Evolutionary conservation across 2,329 filamentous ascomycete species (phyloP).

Genomic region (Furcasterigmium furcatum): DNA sequence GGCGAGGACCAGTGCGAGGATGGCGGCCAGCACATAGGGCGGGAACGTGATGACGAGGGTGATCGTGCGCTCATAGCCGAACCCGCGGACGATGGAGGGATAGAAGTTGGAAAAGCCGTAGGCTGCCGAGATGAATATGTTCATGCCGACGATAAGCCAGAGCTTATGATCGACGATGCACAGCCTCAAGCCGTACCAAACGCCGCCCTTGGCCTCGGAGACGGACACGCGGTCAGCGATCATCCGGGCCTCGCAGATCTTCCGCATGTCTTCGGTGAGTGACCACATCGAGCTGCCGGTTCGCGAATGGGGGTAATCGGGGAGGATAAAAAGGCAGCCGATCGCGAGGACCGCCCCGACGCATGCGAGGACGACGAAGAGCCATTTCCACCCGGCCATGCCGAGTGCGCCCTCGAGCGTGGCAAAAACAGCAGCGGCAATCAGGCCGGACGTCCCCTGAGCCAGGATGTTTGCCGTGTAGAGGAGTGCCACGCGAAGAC

Average conservation of each 20-base stretch:
- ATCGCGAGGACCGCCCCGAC: too few species aligned
- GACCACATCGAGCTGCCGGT: too few species aligned
- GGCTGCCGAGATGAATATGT: constrained; percentile 28
- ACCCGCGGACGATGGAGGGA: constrained; percentile 68
- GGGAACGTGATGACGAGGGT: constrained; percentile 45
- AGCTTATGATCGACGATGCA: too few species aligned
- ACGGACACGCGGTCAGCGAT: too few species aligned
- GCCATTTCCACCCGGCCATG: neutral
- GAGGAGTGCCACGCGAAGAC: neutral
- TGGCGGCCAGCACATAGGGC: constrained; percentile 33
- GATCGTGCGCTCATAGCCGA: constrained; percentile 33
- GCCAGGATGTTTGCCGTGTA: neutral
- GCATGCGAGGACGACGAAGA: neutral
- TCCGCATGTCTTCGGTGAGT: too few species aligned
- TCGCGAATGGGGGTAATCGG: too few species aligned
- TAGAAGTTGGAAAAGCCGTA: constrained; percentile 72
- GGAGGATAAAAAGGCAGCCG: too few species aligned
- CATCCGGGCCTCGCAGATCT: too few species aligned
- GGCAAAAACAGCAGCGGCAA: neutral
- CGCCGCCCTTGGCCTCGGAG: too few species aligned
- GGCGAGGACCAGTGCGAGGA: constrained; percentile 29
- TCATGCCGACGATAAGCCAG: constrained; percentile 20
- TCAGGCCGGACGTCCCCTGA: neutral
- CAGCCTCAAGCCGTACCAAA: too few species aligned
- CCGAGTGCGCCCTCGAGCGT: neutral